Evolutionary conservation across 352 stramenopile species (phyloP).

Genomic region (Globisporangium cederbergense): DNA sequence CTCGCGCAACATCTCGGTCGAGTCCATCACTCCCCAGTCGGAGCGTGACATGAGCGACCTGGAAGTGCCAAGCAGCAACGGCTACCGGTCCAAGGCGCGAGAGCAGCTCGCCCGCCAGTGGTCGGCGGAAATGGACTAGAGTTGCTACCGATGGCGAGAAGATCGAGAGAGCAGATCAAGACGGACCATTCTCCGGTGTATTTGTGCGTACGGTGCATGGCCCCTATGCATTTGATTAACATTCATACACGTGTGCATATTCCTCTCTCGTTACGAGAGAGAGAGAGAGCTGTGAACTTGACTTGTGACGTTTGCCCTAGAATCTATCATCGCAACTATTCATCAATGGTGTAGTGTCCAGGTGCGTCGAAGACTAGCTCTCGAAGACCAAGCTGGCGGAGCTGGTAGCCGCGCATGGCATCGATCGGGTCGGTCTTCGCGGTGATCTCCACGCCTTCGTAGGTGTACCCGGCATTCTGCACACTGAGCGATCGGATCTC

Average conservation of each 20-base stretch:
- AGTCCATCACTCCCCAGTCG: constrained; percentile 46
- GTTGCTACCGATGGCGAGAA: constrained; percentile 4
- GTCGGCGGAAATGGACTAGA: constrained; percentile 41
- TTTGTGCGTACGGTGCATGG: constrained; percentile 2
- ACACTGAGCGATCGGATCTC: constrained; percentile 38
- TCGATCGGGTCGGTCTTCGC: constrained; percentile 31
- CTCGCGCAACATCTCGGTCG: constrained; percentile 29
- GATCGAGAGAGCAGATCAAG: neutral
- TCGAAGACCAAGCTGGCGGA: constrained; percentile 35
- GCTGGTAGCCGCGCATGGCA: constrained; percentile 53
- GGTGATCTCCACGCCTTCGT: constrained; percentile 21
- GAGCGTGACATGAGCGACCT: constrained; percentile 23
- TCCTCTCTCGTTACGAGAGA: neutral
- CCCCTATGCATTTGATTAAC: constrained; percentile 7
- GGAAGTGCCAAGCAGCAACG: constrained; percentile 48
- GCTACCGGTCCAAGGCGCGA: constrained; percentile 49
- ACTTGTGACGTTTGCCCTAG: neutral
- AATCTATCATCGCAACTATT: constrained; percentile 16
- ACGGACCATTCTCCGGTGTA: neutral
- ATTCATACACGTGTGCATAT: constrained; percentile 8
- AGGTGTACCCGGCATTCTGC: constrained; percentile 47
- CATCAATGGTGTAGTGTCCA: constrained; percentile 44
- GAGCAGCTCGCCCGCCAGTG: constrained; percentile 59
- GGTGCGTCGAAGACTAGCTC: constrained; percentile 44
- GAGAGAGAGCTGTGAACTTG: neutral